A percentile compares a stretch with the other conserved stretches of the same genome.
phyloP scores from a whole-genome alignment of 768 basidiomycete species.

The Lactarius hengduanensis region DNA sequence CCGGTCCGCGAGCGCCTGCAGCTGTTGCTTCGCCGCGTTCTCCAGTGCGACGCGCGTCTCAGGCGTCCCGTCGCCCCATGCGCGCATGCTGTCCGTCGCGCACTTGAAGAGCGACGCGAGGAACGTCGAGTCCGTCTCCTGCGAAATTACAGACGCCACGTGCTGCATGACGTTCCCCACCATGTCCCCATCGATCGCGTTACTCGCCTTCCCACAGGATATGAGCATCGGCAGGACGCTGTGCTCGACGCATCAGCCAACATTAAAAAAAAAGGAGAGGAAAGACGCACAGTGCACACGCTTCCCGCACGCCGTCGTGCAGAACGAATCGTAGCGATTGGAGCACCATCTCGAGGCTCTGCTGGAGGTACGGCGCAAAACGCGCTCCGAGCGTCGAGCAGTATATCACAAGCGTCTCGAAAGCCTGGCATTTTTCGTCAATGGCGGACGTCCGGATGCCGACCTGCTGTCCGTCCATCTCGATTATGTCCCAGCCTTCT shows the following conservation, averaged over 20 bases:
- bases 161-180: constrained; percentile 67
- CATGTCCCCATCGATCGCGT: constrained; percentile 37
- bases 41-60: constrained; percentile 56
- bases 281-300: constrained; percentile 61
- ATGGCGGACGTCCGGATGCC: constrained; percentile 78
- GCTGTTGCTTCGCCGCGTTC: constrained; percentile 69
- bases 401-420: constrained; percentile 83
- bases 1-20: constrained; percentile 65
- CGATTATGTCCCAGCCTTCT: constrained; percentile 78
- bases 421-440: constrained; percentile 86
- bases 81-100: constrained; percentile 57
- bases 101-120: constrained; percentile 74
- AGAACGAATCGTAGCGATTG: constrained; percentile 74
- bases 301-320: constrained; percentile 83
- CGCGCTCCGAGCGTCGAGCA: constrained; percentile 62
- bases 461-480: constrained; percentile 72
- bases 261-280: neutral
- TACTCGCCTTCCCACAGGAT: constrained; percentile 62
- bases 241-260: constrained; percentile 7
- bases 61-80: constrained; percentile 53
- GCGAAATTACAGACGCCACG: constrained; percentile 54
- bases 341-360: constrained; percentile 68
- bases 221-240: constrained; percentile 75
- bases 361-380: constrained; percentile 72
- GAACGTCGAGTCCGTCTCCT: constrained; percentile 76